Evolutionary conservation across 2,329 filamentous ascomycete genomes (phyloP).

Genomic region (Epichloe glyceriae): DNA sequence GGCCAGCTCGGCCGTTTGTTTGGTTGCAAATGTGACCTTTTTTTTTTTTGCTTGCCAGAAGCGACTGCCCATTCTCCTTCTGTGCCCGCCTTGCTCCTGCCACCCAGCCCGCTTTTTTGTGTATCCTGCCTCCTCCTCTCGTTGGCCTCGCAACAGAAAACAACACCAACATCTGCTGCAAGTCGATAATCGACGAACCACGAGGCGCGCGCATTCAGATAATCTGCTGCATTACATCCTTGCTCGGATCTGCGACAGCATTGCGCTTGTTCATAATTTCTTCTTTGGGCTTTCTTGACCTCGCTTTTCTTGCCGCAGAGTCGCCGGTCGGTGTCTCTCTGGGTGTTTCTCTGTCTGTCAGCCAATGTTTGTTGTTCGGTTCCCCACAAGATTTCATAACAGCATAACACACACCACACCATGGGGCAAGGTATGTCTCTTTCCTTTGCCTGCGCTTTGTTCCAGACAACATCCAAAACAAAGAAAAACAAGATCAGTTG

Average conservation of each 20-base stretch:
- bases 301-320: slow-evolving; percentile 6
- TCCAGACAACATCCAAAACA: slow-evolving; percentile 3
- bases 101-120: slow-evolving; percentile 9
- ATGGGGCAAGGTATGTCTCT: slow-evolving; percentile 25
- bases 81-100: slow-evolving; percentile 1
- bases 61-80: not conserved
- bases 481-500: slow-evolving; percentile 2
- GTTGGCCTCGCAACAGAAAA: slow-evolving; percentile 33
- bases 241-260: slow-evolving; percentile 3
- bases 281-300: slow-evolving; percentile 3
- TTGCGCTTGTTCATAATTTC: slow-evolving; percentile 6
- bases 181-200: slow-evolving; percentile 15
- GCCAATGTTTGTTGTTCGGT: slow-evolving; percentile 29
- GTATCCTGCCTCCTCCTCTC: slow-evolving; percentile 20
- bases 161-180: slow-evolving; percentile 26
- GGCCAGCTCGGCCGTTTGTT: not conserved
- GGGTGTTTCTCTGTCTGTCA: slow-evolving; percentile 8
- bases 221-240: slow-evolving; percentile 2
- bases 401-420: slow-evolving; percentile 5
- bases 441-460: slow-evolving; percentile 6
- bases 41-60: slow-evolving; percentile 1
- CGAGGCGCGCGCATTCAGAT: slow-evolving; percentile 15
- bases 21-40: not conserved
- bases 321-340: slow-evolving; percentile 5
- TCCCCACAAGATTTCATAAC: slow-evolving; percentile 18